A percentile compares a stretch with the other conserved stretches of the same genome.
These are phyloP conservation scores for Pisolithus albus DNA, from an alignment of 768 basidiomycete species.

Conservation along the genomic window DNA sequence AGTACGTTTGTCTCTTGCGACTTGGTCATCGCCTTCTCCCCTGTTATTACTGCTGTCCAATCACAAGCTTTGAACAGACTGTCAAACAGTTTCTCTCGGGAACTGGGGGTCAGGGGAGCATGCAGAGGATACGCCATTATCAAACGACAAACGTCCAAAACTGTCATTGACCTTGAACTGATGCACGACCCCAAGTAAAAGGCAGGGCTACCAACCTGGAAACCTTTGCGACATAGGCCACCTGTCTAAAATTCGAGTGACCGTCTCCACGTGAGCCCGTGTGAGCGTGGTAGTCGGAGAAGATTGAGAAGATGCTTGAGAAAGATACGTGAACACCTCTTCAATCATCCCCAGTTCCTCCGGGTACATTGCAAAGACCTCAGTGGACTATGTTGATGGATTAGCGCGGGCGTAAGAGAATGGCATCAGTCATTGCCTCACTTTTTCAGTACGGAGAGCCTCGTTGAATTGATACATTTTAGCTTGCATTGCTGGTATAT, in stretches of 20 bases:
- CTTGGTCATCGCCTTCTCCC: conserved; percentile 55
- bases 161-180: conserved; percentile 30
- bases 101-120: conserved; percentile 37
- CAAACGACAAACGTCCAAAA: conserved; percentile 81
- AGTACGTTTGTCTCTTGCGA: conserved; percentile 79
- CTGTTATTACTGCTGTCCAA: conserved; percentile 43
- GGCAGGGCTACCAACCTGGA: conserved; percentile 44
- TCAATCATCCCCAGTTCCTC: conserved; percentile 53
- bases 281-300: conserved; percentile 29
- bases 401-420: background rate
- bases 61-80: conserved; percentile 63
- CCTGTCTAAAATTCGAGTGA: conserved; percentile 58
- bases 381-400: conserved; percentile 48
- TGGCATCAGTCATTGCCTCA: conserved; percentile 29
- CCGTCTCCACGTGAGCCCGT: conserved; percentile 49
- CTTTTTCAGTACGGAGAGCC: conserved; percentile 58
- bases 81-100: conserved; percentile 49
- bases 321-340: conserved; percentile 56
- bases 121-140: conserved; percentile 59
- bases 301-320: conserved; percentile 38
- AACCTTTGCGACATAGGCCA: conserved; percentile 73
- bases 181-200: background rate
- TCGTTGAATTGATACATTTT: conserved; percentile 76
- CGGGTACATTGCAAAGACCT: conserved; percentile 61
- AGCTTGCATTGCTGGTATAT: conserved; percentile 68